Conservation (phyloP, 2,329 filamentous ascomycete genomes). For the Beauveria varroae region DNA sequence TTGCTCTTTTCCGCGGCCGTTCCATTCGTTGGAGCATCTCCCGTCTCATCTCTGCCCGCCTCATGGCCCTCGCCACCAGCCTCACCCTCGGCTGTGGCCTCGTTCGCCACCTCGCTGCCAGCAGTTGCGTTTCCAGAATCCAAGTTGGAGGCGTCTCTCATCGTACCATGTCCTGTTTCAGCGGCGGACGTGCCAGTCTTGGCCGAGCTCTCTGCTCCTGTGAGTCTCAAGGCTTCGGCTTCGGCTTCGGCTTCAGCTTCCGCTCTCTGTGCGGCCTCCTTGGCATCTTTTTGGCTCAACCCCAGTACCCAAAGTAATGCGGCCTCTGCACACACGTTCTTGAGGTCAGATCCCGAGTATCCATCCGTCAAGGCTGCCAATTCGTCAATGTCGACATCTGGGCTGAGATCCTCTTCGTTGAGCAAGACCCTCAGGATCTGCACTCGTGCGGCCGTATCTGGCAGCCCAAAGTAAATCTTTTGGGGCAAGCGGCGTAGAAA, state of each 20-base stretch:
- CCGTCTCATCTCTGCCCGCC: too few species aligned
- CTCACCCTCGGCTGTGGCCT: too few species aligned
- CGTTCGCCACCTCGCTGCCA: too few species aligned
- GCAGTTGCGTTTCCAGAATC: too few species aligned
- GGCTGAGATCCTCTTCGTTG: slow-evolving; percentile 32
- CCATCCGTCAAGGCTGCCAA: slow-evolving; percentile 37
- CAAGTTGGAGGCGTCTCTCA: too few species aligned
- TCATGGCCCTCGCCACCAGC: too few species aligned
- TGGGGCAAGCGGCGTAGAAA: slow-evolving; percentile 42
- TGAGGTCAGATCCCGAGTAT: slow-evolving; percentile 45
- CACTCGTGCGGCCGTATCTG: slow-evolving; percentile 34
- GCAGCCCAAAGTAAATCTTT: slow-evolving; percentile 40
- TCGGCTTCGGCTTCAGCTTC: not conserved
- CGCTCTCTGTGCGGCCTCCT: not conserved
- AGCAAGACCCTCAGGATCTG: slow-evolving; percentile 42
- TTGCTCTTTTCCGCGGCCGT: too few species aligned
- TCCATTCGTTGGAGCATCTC: too few species aligned
- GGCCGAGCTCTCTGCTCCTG: too few species aligned
- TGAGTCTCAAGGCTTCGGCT: not conserved
- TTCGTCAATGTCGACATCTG: slow-evolving; percentile 31
- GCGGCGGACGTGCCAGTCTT: too few species aligned
- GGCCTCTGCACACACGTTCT: slow-evolving; percentile 35
- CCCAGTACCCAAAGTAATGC: not conserved
- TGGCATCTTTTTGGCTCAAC: not conserved
- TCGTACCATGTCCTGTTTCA: too few species aligned